Conservation (phyloP, 2,329 filamentous ascomycete species). For the Colletotrichum shisoi region DNA sequence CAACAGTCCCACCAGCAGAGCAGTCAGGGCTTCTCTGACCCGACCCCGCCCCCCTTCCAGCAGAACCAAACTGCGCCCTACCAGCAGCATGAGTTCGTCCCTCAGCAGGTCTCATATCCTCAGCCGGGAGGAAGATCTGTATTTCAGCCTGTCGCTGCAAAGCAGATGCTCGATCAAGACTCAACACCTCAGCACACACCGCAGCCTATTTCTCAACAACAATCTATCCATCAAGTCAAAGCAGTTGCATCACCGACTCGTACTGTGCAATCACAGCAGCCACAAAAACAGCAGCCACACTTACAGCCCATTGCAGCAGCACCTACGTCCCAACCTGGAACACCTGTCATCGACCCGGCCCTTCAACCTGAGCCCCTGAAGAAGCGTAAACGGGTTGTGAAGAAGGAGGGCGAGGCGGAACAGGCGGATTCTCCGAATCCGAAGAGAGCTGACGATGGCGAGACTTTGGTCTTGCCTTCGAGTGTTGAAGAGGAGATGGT, state of each 20-base stretch:
- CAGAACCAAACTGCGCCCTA: slow-evolving; percentile 30
- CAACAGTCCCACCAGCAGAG: slow-evolving; percentile 32
- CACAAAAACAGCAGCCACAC: slow-evolving; percentile 16
- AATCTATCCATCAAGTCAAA: slow-evolving; percentile 41
- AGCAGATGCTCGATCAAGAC: slow-evolving; percentile 26
- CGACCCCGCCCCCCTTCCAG: slow-evolving; percentile 32
- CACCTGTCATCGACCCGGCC: slow-evolving; percentile 29
- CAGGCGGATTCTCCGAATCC: slow-evolving; percentile 45
- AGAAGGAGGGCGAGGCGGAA: slow-evolving; percentile 44
- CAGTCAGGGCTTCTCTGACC: slow-evolving; percentile 31
- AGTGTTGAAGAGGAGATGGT: slow-evolving; percentile 41
- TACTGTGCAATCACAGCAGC: slow-evolving; percentile 26
- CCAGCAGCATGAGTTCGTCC: slow-evolving; percentile 37
- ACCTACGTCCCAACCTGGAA: slow-evolving; percentile 38
- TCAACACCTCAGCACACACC: slow-evolving; percentile 17
- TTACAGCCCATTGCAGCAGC: slow-evolving; percentile 31
- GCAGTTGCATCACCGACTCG: slow-evolving; percentile 8
- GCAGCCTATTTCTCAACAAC: slow-evolving; percentile 34
- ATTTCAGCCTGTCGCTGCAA: slow-evolving; percentile 33
- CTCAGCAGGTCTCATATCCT: slow-evolving; percentile 35
- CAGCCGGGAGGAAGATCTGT: slow-evolving; percentile 16
- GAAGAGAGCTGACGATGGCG: slow-evolving; percentile 50
- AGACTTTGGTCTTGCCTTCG: slow-evolving; percentile 41
- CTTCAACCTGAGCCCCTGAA: slow-evolving; percentile 46
- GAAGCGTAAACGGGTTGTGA: slow-evolving; percentile 51